Evolutionary conservation across 768 basidiomycete species (phyloP).

Genomic region (Boletellus ananas): DNA sequence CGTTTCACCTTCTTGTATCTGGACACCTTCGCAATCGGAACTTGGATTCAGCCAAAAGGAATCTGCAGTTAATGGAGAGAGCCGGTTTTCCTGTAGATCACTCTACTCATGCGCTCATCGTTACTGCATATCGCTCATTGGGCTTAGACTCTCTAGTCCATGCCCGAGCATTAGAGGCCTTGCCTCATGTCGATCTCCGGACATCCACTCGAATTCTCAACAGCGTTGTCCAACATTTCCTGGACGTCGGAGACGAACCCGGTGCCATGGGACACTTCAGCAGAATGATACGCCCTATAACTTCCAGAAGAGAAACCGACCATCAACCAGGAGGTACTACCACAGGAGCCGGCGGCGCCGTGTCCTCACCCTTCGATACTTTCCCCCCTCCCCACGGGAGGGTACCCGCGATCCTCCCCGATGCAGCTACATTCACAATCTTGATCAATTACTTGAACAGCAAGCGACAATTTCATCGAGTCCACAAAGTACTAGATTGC

Average conservation of each 20-base stretch:
- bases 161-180: constrained; percentile 43
- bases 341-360: constrained; percentile 31
- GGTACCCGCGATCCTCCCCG: constrained; percentile 35
- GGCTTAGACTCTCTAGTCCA: constrained; percentile 57
- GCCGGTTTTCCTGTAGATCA: constrained; percentile 52
- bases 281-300: constrained; percentile 46
- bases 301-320: constrained; percentile 23
- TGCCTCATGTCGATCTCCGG: constrained; percentile 39
- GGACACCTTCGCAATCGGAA: constrained; percentile 69
- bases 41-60: constrained; percentile 49
- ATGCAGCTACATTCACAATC: constrained; percentile 59
- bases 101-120: constrained; percentile 58
- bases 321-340: constrained; percentile 19
- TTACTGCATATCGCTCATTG: constrained; percentile 53
- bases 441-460: constrained; percentile 54
- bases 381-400: neutral
- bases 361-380: constrained; percentile 3
- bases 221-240: constrained; percentile 56
- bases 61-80: constrained; percentile 53
- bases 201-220: constrained; percentile 60
- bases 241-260: constrained; percentile 52
- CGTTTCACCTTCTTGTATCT: constrained; percentile 65
- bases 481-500: constrained; percentile 43
- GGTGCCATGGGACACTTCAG: constrained; percentile 47
- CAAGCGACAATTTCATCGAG: constrained; percentile 41